Conservation (phyloP, 192 early-diverging fungal species). For the Entomortierella beljakovae region DNA sequence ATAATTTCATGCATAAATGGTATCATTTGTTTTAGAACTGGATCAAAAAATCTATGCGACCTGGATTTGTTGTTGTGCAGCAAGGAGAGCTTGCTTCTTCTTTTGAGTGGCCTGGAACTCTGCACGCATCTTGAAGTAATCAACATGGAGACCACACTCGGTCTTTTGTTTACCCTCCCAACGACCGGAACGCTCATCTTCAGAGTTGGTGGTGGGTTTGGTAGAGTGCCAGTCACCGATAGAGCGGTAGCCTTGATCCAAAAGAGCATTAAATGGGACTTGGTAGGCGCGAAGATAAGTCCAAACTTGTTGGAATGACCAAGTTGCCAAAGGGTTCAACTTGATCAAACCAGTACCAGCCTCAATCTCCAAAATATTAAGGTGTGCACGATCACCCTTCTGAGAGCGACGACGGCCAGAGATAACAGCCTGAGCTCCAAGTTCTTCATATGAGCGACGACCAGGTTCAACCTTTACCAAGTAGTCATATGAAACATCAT, state of each 20-base stretch:
- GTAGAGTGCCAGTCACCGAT: constrained; percentile 96
- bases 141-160: constrained; percentile 97
- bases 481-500: constrained; percentile 88
- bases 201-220: constrained; percentile 68
- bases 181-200: constrained; percentile 87
- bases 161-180: constrained; percentile 91
- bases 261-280: constrained; percentile 91
- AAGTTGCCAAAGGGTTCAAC: constrained; percentile 91
- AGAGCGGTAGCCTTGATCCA: constrained; percentile 92
- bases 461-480: constrained; percentile 95
- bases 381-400: constrained; percentile 79
- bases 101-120: constrained; percentile 82
- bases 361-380: constrained; percentile 89
- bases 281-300: constrained; percentile 82
- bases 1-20: constrained; percentile 3
- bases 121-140: constrained; percentile 94
- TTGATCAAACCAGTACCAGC: constrained; percentile 82
- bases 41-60: not conserved
- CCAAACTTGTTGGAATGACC: constrained; percentile 93
- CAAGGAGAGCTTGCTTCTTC: constrained; percentile 65
- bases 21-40: not conserved
- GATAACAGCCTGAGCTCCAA: constrained; percentile 82
- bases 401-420: constrained; percentile 92
- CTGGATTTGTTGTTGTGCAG: constrained; percentile 9
- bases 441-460: constrained; percentile 83